Base-by-base conservation (phyloP, 140 eudicot genomes). In the Flaveria floridana region DNA sequence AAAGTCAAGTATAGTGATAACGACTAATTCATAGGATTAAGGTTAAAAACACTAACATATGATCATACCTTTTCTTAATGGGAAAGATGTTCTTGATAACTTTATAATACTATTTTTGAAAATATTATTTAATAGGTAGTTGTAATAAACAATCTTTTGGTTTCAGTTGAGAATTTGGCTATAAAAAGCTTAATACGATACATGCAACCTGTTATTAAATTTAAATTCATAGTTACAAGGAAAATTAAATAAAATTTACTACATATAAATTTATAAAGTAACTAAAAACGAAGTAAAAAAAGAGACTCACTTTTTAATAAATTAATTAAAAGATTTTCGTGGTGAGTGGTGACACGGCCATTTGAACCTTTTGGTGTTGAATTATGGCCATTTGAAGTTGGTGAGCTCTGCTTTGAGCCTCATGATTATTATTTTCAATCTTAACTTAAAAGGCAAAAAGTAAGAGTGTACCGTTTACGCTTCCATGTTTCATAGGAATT, bases 391-490 rank as follows among this genome's bases (percentile, higher is more conserved):
- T 8, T 44, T 20, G 63, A 55, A 55, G 82, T 79, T 79, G 82
- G 78, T 79, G 74, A 79, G 21, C 39, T 64, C 46, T 79, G 4
- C 44, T 72, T 65, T 25, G 26, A 64, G 74, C 82, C 78, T 52
- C 78, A 53, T 4, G 67, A 61, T 61, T 26, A 12, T 34, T 34
- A 34, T 34, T 34, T 34, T 34, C 8, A 34, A 34, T 34, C 41
- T 34, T 34, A 34, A 34, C 41, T 34, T 34, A 34, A 34, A 34
- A 34, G 41, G 41, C 41, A 34, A 34, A 34, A 34, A 34, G 41
- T 34, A 34, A 34, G 41, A 34, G 41, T 34, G 41, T 34, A 34
- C 41, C 41, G 41, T 34, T 34, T 34, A 34, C 41, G 41, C 41
- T 34, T 34, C 8, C 41, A 34, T 34, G 41, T 34, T 30, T 30